These are phyloP conservation scores for Fusarium newnesense DNA, from an alignment of 2,329 filamentous ascomycete genomes.

Conservation along the genomic window DNA sequence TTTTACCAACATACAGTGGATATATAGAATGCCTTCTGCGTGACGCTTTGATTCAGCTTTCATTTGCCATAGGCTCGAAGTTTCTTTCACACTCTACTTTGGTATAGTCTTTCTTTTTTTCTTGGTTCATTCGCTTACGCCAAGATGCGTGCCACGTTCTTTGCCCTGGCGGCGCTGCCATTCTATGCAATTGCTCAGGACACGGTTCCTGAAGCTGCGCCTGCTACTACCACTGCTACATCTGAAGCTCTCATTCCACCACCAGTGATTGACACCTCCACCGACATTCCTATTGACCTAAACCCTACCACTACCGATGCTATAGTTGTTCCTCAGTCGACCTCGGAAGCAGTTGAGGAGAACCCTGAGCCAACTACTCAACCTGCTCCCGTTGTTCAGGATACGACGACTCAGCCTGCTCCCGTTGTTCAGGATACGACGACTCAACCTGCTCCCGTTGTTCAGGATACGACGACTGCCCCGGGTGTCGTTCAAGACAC, in stretches of 20 bases:
- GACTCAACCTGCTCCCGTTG: neutral
- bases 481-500: neutral
- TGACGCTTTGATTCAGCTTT: neutral
- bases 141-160: slow-evolving; percentile 22
- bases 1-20: neutral
- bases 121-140: neutral
- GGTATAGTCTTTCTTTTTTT: neutral
- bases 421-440: neutral
- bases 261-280: neutral
- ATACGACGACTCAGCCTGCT: neutral
- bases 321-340: neutral
- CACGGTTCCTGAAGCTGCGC: neutral
- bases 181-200: slow-evolving; percentile 19
- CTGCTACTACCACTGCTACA: neutral
- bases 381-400: neutral
- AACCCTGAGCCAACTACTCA: neutral
- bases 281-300: neutral
- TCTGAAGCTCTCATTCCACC: neutral
- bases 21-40: neutral
- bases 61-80: neutral
- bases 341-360: neutral
- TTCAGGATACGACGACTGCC: neutral
- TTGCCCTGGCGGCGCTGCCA: slow-evolving; percentile 27
- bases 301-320: neutral
- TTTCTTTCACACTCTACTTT: neutral